Conservation (phyloP, 768 basidiomycete species). For the Hypsizygus marmoreus region DNA sequence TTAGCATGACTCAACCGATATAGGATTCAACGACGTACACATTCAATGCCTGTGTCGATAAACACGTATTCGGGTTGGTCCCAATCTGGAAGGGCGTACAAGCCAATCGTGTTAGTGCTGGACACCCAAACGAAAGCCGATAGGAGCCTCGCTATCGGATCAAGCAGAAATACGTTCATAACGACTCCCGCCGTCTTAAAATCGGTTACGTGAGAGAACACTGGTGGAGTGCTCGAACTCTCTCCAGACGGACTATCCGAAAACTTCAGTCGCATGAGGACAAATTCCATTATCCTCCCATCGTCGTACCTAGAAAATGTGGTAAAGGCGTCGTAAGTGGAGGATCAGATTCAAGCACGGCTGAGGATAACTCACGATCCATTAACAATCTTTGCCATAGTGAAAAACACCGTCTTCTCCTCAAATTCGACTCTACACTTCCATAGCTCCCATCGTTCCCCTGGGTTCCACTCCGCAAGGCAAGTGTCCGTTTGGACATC, state of each 20-base stretch:
- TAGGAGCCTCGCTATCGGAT: constrained; percentile 59
- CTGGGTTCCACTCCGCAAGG: constrained; percentile 71
- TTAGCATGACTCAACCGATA: constrained; percentile 2
- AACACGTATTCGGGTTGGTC: constrained; percentile 65
- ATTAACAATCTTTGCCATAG: constrained; percentile 66
- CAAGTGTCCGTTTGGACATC: constrained; percentile 63
- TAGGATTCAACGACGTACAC: constrained; percentile 46
- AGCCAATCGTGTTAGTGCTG: constrained; percentile 52
- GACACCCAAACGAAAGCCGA: constrained; percentile 74
- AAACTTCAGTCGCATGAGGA: constrained; percentile 69
- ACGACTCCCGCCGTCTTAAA: constrained; percentile 70
- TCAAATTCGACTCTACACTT: constrained; percentile 80
- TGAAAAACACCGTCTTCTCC: constrained; percentile 69
- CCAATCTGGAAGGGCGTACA: constrained; percentile 72
- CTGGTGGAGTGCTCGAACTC: constrained; percentile 39
- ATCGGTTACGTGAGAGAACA: constrained; percentile 59
- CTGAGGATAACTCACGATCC: constrained; percentile 47
- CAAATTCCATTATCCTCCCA: constrained; percentile 67
- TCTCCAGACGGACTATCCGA: constrained; percentile 48
- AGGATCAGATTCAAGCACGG: neutral
- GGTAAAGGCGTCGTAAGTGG: neutral
- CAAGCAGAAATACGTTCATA: constrained; percentile 78
- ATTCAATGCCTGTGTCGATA: constrained; percentile 72
- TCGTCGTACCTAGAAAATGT: constrained; percentile 54
- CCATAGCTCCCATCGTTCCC: constrained; percentile 69